Evolutionary conservation across 1,139 yeast genomes (phyloP).

Genomic region (Protomyces arabidopsidicola): DNA sequence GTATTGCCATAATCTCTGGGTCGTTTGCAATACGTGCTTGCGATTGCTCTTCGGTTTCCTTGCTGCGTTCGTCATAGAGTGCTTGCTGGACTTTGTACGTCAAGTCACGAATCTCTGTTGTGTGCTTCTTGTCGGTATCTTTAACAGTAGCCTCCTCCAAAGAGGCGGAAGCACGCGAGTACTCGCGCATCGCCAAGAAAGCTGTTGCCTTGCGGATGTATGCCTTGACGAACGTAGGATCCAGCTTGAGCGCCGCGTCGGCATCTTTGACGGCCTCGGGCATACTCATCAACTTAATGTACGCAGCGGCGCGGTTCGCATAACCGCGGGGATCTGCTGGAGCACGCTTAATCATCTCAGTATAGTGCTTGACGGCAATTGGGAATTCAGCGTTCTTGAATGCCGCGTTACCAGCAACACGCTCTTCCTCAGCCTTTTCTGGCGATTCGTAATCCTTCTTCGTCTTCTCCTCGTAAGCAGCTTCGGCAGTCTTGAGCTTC

Average conservation of each 20-base stretch:
- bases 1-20: constrained; percentile 81
- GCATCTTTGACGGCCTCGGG: constrained; percentile 95
- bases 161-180: constrained; percentile 74
- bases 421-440: constrained; percentile 90
- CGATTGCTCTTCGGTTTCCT: constrained; percentile 93
- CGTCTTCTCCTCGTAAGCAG: constrained; percentile 73
- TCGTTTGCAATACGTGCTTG: constrained; percentile 86
- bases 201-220: constrained; percentile 96
- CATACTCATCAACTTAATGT: constrained; percentile 90
- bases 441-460: constrained; percentile 77
- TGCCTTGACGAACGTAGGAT: constrained; percentile 86
- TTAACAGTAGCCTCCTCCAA: constrained; percentile 69
- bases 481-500: constrained; percentile 83
- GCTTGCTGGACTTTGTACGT: constrained; percentile 70
- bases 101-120: constrained; percentile 76
- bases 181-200: constrained; percentile 85
- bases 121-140: constrained; percentile 54
- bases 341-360: constrained; percentile 93
- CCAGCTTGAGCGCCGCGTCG: constrained; percentile 79
- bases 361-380: constrained; percentile 85
- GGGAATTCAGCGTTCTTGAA: constrained; percentile 97
- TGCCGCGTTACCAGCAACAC: constrained; percentile 82
- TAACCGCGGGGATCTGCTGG: constrained; percentile 97
- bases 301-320: constrained; percentile 96
- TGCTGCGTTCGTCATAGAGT: constrained; percentile 74